phyloP scores from a whole-genome alignment of 106 monocot species.

The Allium fistulosum region DNA sequence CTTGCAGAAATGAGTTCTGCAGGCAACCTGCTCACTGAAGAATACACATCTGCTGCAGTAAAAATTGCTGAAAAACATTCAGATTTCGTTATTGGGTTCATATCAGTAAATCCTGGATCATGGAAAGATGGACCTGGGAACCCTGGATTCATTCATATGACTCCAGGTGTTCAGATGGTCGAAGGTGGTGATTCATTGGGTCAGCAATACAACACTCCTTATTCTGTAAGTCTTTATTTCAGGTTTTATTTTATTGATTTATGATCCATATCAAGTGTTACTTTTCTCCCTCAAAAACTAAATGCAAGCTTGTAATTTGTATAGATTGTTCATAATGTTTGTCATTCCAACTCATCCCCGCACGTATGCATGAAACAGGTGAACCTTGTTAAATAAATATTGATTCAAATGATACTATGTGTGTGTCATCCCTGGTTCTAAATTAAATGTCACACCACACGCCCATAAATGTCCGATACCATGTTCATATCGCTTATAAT shows the following conservation, averaged over 20 bases:
- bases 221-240: constrained; percentile 60
- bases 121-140: constrained; percentile 56
- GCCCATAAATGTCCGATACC: too few species aligned
- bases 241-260: neutral
- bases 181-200: constrained; percentile 90
- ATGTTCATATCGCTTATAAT: too few species aligned
- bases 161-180: constrained; percentile 95
- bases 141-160: constrained; percentile 84
- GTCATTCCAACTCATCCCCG: too few species aligned
- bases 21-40: constrained; percentile 83
- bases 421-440: too few species aligned
- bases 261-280: neutral
- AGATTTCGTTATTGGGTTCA: constrained; percentile 98
- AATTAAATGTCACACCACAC: too few species aligned
- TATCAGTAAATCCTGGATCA: constrained; percentile 95
- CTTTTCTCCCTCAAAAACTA: too few species aligned
- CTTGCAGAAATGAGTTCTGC: constrained; percentile 99
- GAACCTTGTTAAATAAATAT: too few species aligned
- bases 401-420: too few species aligned
- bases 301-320: too few species aligned
- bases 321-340: too few species aligned
- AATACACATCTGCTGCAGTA: constrained; percentile 89
- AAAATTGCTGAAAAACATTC: constrained; percentile 94
- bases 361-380: too few species aligned
- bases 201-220: constrained; percentile 95